Evolutionary conservation across 257 asterid species (phyloP), one percentile per base, ranked within the genome.

Genomic region (Solanum virginianum): DNA sequence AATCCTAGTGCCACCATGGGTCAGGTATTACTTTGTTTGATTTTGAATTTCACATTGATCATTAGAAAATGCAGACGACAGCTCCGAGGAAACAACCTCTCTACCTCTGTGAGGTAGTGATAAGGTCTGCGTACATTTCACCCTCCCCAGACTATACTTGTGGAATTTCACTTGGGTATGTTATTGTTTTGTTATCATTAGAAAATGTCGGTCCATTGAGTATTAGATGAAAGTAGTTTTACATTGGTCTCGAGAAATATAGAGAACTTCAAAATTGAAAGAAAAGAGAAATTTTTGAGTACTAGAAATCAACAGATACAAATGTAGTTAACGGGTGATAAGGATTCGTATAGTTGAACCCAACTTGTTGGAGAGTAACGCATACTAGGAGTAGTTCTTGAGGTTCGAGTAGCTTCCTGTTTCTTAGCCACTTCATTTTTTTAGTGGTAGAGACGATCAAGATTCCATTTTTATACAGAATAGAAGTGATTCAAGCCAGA

Each of bases 1-100:
- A 93, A 93, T 77, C 95, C 97, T 4, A 92, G 84, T 85, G 90
- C 94, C 1, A 81, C 94, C 7, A 69, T 85, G 87, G 89, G 87
- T 24, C 95, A 95, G 98, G 98, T 97, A 84, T 79, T 66, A 49
- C 55, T 20, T 79, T 70, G 0, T 26, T 80, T 4, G 83, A 29
- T 3, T 53, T 56, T 80, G n/a, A 1, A 8, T 60, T 57, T 82
- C 75, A 3, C 12, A 45, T 3, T 8, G 12, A 62, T 77, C 24
- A 0, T 5, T 22, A 6, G 56, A 43, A 0, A 43, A 32, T 2
- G 36, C 36, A 32, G 36, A 32, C 36, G 36, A 32, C 0, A 4
- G 36, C 36, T 32, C 36, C 4, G 36, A 32, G 36, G 36, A 32
- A 32, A 32, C 36, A 32, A 0, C 36, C 36, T 32, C 36, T 32